Percentiles rank a stretch among this genome's conserved stretches.
phyloP scores from a whole-genome alignment of 23 red algal species.

The Pyropia yezoensis region DNA sequence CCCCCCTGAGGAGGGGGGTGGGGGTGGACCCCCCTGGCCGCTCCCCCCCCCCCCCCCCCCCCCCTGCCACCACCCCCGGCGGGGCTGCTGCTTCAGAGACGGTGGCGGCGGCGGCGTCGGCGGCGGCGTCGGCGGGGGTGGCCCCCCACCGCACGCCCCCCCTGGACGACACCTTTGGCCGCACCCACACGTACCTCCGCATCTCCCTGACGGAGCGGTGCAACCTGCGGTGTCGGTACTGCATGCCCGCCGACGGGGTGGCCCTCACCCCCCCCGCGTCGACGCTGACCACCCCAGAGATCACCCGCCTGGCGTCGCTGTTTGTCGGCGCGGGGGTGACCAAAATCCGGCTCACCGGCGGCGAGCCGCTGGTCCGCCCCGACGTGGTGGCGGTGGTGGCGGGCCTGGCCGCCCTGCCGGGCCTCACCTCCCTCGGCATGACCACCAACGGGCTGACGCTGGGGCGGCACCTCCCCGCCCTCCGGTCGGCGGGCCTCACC shows the following conservation, averaged over 20 bases:
- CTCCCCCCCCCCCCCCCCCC: no score
- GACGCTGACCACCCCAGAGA: conserved; percentile 45
- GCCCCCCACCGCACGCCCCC: neutral
- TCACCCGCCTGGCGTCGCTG: conserved; percentile 30
- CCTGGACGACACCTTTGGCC: conserved; percentile 56
- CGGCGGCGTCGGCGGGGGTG: neutral
- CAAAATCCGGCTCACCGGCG: conserved; percentile 88
- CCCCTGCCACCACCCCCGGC: no score
- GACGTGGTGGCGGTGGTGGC: conserved; percentile 34
- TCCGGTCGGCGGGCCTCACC: conserved; percentile 29
- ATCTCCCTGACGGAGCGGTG: conserved; percentile 88
- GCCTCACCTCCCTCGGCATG: conserved; percentile 20
- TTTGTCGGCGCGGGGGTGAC: conserved; percentile 33
- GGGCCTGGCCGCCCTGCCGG: neutral
- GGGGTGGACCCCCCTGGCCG: no score
- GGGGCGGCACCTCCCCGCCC: conserved; percentile 26
- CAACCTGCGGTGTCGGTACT: conserved; percentile 92
- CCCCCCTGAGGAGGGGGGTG: no score
- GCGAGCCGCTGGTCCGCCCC: conserved; percentile 67
- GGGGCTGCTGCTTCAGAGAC: no score
- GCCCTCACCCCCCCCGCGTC: conserved; percentile 26
- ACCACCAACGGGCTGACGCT: conserved; percentile 79
- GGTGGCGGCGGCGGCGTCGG: no score
- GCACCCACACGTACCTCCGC: conserved; percentile 78
- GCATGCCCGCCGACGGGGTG: conserved; percentile 72